Conservation (phyloP, 2,329 filamentous ascomycete species). For the Coniochaeta hoffmannii region DNA sequence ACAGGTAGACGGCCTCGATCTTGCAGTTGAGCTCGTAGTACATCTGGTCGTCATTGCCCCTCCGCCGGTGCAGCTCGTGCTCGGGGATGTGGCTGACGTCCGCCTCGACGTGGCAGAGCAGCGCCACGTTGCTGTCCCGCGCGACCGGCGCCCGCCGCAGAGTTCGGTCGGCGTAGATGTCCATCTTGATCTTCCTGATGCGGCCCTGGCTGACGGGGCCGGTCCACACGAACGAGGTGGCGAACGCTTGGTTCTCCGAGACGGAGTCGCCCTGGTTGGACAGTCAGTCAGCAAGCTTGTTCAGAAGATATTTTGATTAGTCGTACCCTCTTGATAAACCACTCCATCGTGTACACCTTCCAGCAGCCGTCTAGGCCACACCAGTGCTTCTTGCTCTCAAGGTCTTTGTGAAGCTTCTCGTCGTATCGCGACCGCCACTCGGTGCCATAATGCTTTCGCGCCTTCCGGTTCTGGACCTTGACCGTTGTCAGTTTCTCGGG, state of each 20-base stretch:
- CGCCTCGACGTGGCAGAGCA: constrained; percentile 29
- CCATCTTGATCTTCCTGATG: constrained; percentile 24
- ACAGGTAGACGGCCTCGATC: constrained; percentile 22
- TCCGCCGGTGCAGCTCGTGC: constrained; percentile 20
- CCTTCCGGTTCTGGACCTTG: constrained; percentile 30
- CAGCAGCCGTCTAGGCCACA: constrained; percentile 27
- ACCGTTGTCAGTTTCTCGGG: constrained; percentile 27
- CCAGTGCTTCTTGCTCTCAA: constrained; percentile 26
- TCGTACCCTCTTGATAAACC: constrained; percentile 31
- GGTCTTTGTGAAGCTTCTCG: constrained; percentile 20
- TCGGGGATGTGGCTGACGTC: constrained; percentile 34
- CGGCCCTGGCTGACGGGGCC: constrained; percentile 24
- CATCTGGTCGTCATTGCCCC: constrained; percentile 26
- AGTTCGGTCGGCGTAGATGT: constrained; percentile 26
- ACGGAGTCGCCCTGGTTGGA: constrained; percentile 25
- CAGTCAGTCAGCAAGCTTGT: background rate
- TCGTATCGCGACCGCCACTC: constrained; percentile 24
- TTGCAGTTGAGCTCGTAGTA: constrained; percentile 32
- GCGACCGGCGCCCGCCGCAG: constrained; percentile 22
- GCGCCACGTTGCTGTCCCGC: constrained; percentile 26
- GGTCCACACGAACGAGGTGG: constrained; percentile 22
- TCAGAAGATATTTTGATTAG: background rate
- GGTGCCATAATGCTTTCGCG: constrained; percentile 36
- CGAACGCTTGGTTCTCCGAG: constrained; percentile 30
- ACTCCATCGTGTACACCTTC: constrained; percentile 32